Evolutionary conservation across 1,139 yeast species (phyloP).

Genomic region (Saccharomyces hybrid): DNA sequence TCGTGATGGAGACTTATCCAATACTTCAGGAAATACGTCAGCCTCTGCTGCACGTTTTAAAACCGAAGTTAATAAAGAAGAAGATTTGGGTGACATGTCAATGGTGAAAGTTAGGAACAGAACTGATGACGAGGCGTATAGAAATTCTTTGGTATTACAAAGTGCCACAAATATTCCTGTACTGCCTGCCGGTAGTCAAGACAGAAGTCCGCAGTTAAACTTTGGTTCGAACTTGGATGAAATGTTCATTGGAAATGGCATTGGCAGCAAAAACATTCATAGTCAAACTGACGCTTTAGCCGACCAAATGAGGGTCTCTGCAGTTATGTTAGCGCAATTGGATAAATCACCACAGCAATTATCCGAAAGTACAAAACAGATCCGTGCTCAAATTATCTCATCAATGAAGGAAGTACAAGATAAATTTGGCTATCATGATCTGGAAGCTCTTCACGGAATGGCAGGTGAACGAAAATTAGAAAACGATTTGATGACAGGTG

Average conservation of each 20-base stretch:
- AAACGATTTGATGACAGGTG: slow-evolving; percentile 79
- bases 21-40: neutral
- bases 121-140: slow-evolving; percentile 36
- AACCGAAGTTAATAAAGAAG: slow-evolving; percentile 32
- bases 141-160: slow-evolving; percentile 35
- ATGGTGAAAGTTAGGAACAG: slow-evolving; percentile 44
- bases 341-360: slow-evolving; percentile 63
- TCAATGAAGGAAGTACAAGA: slow-evolving; percentile 89
- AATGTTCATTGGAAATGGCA: slow-evolving; percentile 16
- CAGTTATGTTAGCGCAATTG: slow-evolving; percentile 85
- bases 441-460: slow-evolving; percentile 51
- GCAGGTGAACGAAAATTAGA: slow-evolving; percentile 92
- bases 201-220: slow-evolving; percentile 33
- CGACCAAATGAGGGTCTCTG: slow-evolving; percentile 91
- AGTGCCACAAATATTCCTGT: slow-evolving; percentile 37
- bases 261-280: slow-evolving; percentile 11
- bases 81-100: slow-evolving; percentile 56
- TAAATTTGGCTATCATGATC: slow-evolving; percentile 45
- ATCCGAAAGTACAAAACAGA: slow-evolving; percentile 57
- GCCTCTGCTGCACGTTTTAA: slow-evolving; percentile 1
- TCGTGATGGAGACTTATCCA: slow-evolving; percentile 1
- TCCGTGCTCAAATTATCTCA: slow-evolving; percentile 68
- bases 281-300: slow-evolving; percentile 49
- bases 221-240: slow-evolving; percentile 33
- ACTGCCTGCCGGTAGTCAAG: slow-evolving; percentile 28